Conservation (phyloP, 2,329 filamentous ascomycete species). For the Aspergillus latus region DNA sequence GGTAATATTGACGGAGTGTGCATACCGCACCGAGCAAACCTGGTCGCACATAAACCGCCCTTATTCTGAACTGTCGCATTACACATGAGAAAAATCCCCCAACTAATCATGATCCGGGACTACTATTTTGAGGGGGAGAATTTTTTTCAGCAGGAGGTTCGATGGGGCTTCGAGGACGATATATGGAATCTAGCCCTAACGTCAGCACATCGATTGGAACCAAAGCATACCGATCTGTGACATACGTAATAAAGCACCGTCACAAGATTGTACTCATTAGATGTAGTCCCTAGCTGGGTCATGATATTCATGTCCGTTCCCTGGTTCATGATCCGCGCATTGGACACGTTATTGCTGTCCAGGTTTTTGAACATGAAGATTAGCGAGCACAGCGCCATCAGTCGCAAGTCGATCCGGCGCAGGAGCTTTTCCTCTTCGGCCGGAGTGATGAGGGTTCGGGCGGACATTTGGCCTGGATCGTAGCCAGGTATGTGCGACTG, state of each 20-base stretch:
- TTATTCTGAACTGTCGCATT: slow-evolving; percentile 43
- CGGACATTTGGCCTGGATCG: slow-evolving; percentile 33
- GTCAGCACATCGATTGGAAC: background rate
- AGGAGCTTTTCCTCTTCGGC: slow-evolving; percentile 50
- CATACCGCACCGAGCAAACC: slow-evolving; percentile 43
- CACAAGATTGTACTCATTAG: slow-evolving; percentile 35
- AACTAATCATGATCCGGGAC: slow-evolving; percentile 32
- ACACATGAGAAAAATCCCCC: slow-evolving; percentile 34
- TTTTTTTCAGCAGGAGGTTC: slow-evolving; percentile 31
- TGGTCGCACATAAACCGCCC: slow-evolving; percentile 38
- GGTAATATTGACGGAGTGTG: background rate
- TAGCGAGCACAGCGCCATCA: slow-evolving; percentile 43
- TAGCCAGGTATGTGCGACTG: slow-evolving; percentile 27
- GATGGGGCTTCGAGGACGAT: slow-evolving; percentile 28
- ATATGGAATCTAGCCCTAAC: slow-evolving; percentile 20
- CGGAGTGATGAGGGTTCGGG: slow-evolving; percentile 34
- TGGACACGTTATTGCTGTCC: slow-evolving; percentile 37
- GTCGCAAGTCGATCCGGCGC: slow-evolving; percentile 44
- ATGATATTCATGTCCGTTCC: slow-evolving; percentile 31
- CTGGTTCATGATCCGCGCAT: slow-evolving; percentile 39
- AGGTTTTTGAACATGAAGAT: slow-evolving; percentile 34
- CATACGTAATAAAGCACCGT: slow-evolving; percentile 39
- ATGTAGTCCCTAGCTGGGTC: slow-evolving; percentile 30
- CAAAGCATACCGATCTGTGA: background rate
- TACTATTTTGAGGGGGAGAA: slow-evolving; percentile 33